A percentile compares a stretch with the other conserved stretches of the same genome.
These are phyloP conservation scores for Colletotrichum siamense DNA, from an alignment of 2,329 filamentous ascomycete genomes.

Conservation along the genomic window DNA sequence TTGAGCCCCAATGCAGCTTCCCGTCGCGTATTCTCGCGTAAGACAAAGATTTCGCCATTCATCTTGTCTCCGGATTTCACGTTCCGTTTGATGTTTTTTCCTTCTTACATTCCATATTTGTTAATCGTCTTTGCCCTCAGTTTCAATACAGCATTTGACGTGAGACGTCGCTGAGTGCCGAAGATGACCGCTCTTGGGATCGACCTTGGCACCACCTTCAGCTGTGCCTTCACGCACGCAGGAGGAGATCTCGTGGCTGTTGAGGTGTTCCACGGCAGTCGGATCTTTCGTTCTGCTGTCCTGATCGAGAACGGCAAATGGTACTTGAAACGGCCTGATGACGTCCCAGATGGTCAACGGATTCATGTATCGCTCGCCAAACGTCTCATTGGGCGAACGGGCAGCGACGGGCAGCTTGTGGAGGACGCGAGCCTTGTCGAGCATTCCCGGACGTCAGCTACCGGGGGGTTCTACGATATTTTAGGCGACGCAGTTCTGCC, in stretches of 20 bases:
- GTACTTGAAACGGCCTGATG: neutral
- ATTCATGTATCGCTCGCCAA: neutral
- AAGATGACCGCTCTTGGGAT: neutral
- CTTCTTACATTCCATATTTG: neutral
- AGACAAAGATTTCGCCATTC: neutral
- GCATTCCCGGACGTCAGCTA: fast-evolving
- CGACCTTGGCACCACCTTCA: neutral
- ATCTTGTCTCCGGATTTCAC: fast-evolving
- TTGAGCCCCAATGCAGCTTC: neutral
- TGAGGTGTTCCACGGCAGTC: neutral
- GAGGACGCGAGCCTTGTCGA: neutral
- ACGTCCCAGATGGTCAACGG: neutral
- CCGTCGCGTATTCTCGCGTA: neutral
- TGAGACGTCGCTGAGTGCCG: neutral
- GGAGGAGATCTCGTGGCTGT: neutral
- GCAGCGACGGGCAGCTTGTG: neutral
- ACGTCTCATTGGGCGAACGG: neutral
- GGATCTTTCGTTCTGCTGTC: neutral
- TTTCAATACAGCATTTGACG: neutral
- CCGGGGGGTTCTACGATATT: neutral
- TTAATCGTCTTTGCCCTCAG: neutral
- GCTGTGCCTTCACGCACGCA: neutral
- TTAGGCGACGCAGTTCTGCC: neutral
- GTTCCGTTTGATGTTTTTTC: neutral
- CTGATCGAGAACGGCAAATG: neutral